Conservation (phyloP, 352 stramenopile genomes). For the Globisporangium solare region DNA sequence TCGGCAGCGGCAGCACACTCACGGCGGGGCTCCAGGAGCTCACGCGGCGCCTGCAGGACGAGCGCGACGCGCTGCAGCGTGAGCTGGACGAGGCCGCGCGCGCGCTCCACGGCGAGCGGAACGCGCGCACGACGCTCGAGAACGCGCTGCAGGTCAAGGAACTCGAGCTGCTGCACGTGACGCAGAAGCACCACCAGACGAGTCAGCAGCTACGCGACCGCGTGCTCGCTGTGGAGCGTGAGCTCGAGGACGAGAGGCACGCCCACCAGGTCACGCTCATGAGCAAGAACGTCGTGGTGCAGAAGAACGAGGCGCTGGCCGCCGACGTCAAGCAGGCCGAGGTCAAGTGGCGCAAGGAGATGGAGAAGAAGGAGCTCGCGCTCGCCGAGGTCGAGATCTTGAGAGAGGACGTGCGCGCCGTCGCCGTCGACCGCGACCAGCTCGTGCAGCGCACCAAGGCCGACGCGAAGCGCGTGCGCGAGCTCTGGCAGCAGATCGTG, state of each 20-base stretch:
- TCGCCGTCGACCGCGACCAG: slow-evolving; percentile 46
- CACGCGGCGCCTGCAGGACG: slow-evolving; percentile 55
- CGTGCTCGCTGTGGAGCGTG: slow-evolving; percentile 43
- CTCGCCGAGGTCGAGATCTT: slow-evolving; percentile 42
- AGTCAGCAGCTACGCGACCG: slow-evolving; percentile 46
- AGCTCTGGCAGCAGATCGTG: slow-evolving; percentile 76
- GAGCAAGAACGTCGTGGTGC: slow-evolving; percentile 38
- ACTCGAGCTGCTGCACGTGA: slow-evolving; percentile 60
- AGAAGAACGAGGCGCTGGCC: slow-evolving; percentile 49
- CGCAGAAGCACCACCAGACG: slow-evolving; percentile 50
- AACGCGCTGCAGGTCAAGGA: slow-evolving; percentile 62
- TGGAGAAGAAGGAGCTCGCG: slow-evolving; percentile 55
- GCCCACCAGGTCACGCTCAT: slow-evolving; percentile 51
- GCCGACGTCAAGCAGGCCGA: slow-evolving; percentile 49
- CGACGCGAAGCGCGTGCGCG: slow-evolving; percentile 64
- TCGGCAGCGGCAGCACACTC: slow-evolving; percentile 1
- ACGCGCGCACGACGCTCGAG: slow-evolving; percentile 32
- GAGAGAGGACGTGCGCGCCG: slow-evolving; percentile 35
- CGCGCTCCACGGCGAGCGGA: slow-evolving; percentile 35
- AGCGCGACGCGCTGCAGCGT: slow-evolving; percentile 42
- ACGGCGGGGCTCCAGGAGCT: slow-evolving; percentile 39
- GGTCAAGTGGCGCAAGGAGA: slow-evolving; percentile 55
- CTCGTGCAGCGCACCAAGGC: slow-evolving; percentile 66
- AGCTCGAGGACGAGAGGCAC: slow-evolving; percentile 52
- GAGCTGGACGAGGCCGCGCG: slow-evolving; percentile 50